Evolutionary conservation across 75 land plant genomes (phyloP).

Genomic region (Picea glauca): DNA sequence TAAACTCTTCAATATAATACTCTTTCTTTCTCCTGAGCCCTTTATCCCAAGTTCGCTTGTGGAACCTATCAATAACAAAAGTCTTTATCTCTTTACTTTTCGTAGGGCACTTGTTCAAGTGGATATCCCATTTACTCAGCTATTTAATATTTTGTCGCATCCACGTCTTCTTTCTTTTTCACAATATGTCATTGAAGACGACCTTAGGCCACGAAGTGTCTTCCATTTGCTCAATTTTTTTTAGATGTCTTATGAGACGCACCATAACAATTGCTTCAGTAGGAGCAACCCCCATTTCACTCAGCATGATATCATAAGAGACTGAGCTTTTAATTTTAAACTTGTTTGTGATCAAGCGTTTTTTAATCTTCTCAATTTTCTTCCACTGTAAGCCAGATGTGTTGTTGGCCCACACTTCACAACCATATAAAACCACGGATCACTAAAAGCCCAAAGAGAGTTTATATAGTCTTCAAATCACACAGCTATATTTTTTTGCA

Average conservation of each 20-base stretch:
- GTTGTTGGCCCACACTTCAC: neutral
- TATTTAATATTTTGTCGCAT: neutral
- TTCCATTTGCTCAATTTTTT: neutral
- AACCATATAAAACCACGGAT: neutral
- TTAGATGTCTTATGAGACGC: neutral
- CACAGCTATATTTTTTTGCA: neutral
- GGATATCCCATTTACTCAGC: neutral
- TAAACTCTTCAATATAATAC: too few relatives aligned
- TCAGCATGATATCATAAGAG: neutral
- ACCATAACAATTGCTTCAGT: neutral
- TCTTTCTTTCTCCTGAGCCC: too few relatives aligned
- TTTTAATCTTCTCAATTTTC: neutral
- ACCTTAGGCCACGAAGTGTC: neutral
- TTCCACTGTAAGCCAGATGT: neutral
- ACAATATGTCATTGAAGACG: neutral
- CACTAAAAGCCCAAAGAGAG: neutral
- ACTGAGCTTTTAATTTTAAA: neutral
- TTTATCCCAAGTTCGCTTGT: too few relatives aligned
- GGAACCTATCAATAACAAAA: too few relatives aligned
- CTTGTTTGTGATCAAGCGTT: neutral
- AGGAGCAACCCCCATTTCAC: neutral
- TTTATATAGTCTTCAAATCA: neutral
- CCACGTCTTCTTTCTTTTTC: neutral
- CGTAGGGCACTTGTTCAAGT: neutral
- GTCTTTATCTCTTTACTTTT: too few relatives aligned